phyloP scores from a whole-genome alignment of 2,329 filamentous ascomycete genomes.

The Nannizziopsis barbatae region DNA sequence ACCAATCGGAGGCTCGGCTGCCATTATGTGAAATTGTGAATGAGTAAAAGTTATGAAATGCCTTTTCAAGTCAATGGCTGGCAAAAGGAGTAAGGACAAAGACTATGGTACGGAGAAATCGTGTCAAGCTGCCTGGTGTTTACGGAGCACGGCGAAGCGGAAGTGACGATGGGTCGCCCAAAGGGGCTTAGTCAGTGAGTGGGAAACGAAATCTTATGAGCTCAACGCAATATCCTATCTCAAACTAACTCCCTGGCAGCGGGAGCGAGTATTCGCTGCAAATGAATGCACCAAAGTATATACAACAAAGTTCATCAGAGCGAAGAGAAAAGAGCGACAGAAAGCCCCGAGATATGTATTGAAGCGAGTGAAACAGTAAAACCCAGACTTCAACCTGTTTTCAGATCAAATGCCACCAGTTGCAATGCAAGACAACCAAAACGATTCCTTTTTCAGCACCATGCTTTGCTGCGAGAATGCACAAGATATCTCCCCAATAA shows the following conservation, averaged over 20 bases:
- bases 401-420: too few relatives aligned
- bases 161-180: conserved; percentile 13
- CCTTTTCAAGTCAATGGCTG: background rate
- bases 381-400: too few relatives aligned
- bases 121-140: background rate
- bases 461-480: too few relatives aligned
- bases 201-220: background rate
- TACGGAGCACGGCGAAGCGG: conserved; percentile 1
- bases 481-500: too few relatives aligned
- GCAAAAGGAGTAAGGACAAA: background rate
- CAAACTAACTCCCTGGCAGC: background rate
- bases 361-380: too few relatives aligned
- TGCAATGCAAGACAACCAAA: too few relatives aligned
- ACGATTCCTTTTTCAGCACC: too few relatives aligned
- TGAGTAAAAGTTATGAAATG: background rate
- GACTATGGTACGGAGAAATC: background rate
- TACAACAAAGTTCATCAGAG: too few relatives aligned
- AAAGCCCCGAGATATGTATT: too few relatives aligned
- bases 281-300: too few relatives aligned
- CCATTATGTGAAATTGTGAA: conserved; percentile 15
- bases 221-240: conserved; percentile 1
- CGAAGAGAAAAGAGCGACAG: too few relatives aligned
- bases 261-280: too few relatives aligned
- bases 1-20: conserved; percentile 43
- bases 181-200: conserved; percentile 13